phyloP scores from a whole-genome alignment of 257 asterid genomes.

The Scutellaria minor region DNA sequence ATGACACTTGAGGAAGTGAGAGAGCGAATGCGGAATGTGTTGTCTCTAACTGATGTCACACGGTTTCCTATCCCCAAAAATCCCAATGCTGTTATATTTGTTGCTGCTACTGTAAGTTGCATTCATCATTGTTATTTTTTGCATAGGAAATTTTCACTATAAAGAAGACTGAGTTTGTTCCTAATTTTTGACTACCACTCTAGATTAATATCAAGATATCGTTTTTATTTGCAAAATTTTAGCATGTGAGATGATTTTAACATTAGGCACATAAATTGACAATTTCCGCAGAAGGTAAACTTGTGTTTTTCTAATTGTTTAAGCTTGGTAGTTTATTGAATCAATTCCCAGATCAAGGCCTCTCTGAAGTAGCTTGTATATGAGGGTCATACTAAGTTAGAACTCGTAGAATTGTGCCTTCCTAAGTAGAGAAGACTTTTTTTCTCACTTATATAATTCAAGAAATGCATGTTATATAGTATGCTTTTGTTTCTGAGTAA shows the following conservation, averaged over 20 bases:
- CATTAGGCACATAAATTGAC: no score
- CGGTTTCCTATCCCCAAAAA: conserved; percentile 90
- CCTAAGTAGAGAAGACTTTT: no score
- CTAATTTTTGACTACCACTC: no score
- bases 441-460: no score
- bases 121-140: conserved; percentile 10
- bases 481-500: neutral
- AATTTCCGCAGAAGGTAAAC: neutral
- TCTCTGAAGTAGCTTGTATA: neutral
- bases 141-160: neutral
- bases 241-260: neutral
- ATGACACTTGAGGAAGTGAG: conserved; percentile 81
- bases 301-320: neutral
- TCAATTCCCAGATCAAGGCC: no score
- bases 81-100: conserved; percentile 82
- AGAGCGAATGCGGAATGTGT: conserved; percentile 84
- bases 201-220: no score
- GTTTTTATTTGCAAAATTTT: no score
- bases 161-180: no score
- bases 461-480: neutral
- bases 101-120: conserved; percentile 88
- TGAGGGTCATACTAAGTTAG: neutral
- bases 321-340: neutral
- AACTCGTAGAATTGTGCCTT: neutral
- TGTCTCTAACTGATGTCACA: conserved; percentile 93